phyloP scores from a whole-genome alignment of 169 alveolate species.

The Cryptosporidium parvum region DNA sequence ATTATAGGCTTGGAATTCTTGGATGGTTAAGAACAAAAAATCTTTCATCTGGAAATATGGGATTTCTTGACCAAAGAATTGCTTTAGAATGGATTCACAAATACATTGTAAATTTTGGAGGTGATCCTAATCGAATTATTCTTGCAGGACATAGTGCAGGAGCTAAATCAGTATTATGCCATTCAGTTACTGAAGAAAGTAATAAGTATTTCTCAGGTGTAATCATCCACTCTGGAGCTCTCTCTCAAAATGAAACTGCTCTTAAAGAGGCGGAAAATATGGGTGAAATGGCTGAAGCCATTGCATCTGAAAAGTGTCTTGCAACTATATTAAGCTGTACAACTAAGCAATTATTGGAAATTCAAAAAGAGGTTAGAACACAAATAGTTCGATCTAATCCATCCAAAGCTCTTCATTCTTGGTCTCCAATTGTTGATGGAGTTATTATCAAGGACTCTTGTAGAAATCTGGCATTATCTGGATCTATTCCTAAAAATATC shows the following conservation, averaged over 20 bases:
- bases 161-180: conserved; percentile 77
- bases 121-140: conserved; percentile 79
- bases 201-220: conserved; percentile 44
- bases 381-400: conserved; percentile 41
- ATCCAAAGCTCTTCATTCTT: conserved; percentile 62
- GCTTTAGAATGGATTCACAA: conserved; percentile 82
- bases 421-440: conserved; percentile 75
- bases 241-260: conserved; percentile 65
- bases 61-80: conserved; percentile 80
- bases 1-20: conserved; percentile 79
- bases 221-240: conserved; percentile 67
- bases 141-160: conserved; percentile 81
- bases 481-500: conserved; percentile 43
- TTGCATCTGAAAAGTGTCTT: conserved; percentile 50
- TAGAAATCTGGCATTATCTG: conserved; percentile 40
- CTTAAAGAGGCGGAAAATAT: conserved; percentile 55
- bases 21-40: conserved; percentile 77
- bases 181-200: conserved; percentile 67
- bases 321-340: conserved; percentile 71
- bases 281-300: conserved; percentile 59
- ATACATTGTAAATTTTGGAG: conserved; percentile 80
- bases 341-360: conserved; percentile 52
- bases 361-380: conserved; percentile 63
- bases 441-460: conserved; percentile 55
- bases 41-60: conserved; percentile 76